These are phyloP conservation scores for Russula vinacea DNA, from an alignment of 768 basidiomycete genomes.

Conservation along the genomic window DNA sequence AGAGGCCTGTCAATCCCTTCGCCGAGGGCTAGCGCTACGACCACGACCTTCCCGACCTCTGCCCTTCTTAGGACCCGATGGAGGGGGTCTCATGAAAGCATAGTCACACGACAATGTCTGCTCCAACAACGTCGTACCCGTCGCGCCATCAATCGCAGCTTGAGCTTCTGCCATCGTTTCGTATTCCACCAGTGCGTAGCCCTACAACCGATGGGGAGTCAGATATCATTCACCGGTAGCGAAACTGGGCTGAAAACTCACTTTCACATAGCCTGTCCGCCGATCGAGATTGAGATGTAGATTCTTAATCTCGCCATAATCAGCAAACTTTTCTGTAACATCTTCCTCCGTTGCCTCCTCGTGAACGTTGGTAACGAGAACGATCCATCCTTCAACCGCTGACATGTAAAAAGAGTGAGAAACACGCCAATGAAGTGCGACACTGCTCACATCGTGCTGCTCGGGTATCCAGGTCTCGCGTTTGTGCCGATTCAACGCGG, in stretches of 20 bases:
- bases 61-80: conserved; percentile 76
- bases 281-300: conserved; percentile 95
- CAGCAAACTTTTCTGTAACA: conserved; percentile 91
- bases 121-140: conserved; percentile 79
- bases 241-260: conserved; percentile 37
- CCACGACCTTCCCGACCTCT: conserved; percentile 59
- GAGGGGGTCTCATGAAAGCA: conserved; percentile 83
- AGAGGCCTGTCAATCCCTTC: conserved; percentile 37
- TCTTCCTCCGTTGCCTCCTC: conserved; percentile 99
- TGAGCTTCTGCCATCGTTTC: conserved; percentile 94
- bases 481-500: conserved; percentile 65
- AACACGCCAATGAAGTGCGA: conserved; percentile 20
- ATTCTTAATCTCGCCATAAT: conserved; percentile 97
- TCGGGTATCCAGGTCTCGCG: conserved; percentile 59
- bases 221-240: conserved; percentile 3
- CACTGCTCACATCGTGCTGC: conserved; percentile 76
- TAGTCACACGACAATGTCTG: conserved; percentile 88
- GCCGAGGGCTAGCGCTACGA: conserved; percentile 79
- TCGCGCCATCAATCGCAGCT: conserved; percentile 86
- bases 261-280: conserved; percentile 98
- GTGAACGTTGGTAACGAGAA: conserved; percentile 93
- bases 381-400: conserved; percentile 99
- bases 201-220: conserved; percentile 47
- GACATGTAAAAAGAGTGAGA: conserved; percentile 22
- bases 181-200: conserved; percentile 97